Evolutionary conservation across 768 basidiomycete species (phyloP), one percentile per base, ranked within the genome.

Genomic region (Trametopsis cervina): DNA sequence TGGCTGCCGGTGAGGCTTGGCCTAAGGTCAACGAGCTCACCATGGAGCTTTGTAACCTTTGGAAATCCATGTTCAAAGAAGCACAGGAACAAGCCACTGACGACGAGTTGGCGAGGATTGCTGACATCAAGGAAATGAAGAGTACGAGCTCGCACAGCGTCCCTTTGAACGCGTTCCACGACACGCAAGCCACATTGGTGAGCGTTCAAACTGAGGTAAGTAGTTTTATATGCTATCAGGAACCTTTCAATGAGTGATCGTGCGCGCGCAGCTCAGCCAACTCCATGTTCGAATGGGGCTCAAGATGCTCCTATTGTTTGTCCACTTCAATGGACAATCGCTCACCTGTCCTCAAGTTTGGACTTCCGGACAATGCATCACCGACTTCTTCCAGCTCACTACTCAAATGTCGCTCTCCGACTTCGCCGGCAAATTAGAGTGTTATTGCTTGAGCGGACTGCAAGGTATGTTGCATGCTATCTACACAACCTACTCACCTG

Each of bases 351-450:
- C 29, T 7, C 29, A 33, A 33, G 29, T 33, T 33, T 33, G 29
- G 29, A 33, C 29, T 33, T 7, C 29, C 29, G 29, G 29, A 15
- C 9, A 33, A 7, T 41, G 41, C 15, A 33, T 49, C 27, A 22
- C 12, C 17, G 41, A 49, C 12, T 49, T 49, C 42, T 42, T 49
- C 22, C 33, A 42, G 21, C n/a, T 26, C 2, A 25, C 48, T 6
- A 37, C 9, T 7, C 24, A 43, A 12, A 21, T 15, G 27, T 12
- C 48, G 7, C 11, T 49, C n/a, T 12, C 38, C 7, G 48, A 49
- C 22, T 44, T 49, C 21, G 29, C 48, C 1, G 42, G 38, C 29
- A 49, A 49, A 15, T 36, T 49, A 15, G 37, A 49, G 35, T 40
- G 37, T 17, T 49, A 37, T 22, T 49, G 48, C 21, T 18, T 49